phyloP scores from a whole-genome alignment of 352 stramenopile genomes.

The Phytophthora ohioensis region DNA sequence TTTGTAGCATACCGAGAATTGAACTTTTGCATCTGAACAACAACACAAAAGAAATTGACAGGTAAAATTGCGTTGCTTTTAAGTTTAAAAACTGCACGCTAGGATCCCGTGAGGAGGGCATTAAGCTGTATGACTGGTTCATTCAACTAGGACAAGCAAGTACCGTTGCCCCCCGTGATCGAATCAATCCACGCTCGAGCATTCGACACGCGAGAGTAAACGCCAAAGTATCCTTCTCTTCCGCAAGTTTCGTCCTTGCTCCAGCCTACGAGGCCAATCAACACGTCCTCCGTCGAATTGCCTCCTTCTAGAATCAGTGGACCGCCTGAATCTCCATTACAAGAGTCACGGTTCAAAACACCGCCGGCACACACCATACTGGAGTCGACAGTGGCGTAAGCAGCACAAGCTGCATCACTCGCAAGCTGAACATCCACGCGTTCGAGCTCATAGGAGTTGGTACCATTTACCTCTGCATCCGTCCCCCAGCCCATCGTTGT shows the following conservation, averaged over 20 bases:
- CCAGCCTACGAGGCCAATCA: slow-evolving; percentile 62
- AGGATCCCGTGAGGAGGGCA: too few species aligned
- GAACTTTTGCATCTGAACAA: too few species aligned
- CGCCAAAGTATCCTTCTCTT: slow-evolving; percentile 39
- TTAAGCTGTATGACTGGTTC: too few species aligned
- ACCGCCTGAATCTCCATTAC: slow-evolving; percentile 60
- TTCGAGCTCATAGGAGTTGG: slow-evolving; percentile 37
- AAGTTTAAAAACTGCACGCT: too few species aligned
- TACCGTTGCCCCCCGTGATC: slow-evolving; percentile 24
- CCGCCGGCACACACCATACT: slow-evolving; percentile 66
- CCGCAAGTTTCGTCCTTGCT: slow-evolving; percentile 50
- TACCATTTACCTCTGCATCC: slow-evolving; percentile 25
- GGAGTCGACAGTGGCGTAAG: slow-evolving; percentile 25
- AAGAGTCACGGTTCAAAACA: slow-evolving; percentile 42
- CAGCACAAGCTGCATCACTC: slow-evolving; percentile 41
- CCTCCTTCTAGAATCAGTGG: slow-evolving; percentile 40
- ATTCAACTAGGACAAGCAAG: slow-evolving; percentile 1
- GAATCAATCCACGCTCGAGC: slow-evolving; percentile 49
- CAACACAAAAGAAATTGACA: too few species aligned
- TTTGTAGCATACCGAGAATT: too few species aligned
- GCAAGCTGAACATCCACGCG: slow-evolving; percentile 46
- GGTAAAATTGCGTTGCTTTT: too few species aligned
- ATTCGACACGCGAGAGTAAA: slow-evolving; percentile 63
- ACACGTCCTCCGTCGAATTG: slow-evolving; percentile 22
- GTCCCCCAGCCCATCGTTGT: slow-evolving; percentile 33